Conservation (phyloP, 805 yeast species). For the Barnettozyma wickerhamii region DNA sequence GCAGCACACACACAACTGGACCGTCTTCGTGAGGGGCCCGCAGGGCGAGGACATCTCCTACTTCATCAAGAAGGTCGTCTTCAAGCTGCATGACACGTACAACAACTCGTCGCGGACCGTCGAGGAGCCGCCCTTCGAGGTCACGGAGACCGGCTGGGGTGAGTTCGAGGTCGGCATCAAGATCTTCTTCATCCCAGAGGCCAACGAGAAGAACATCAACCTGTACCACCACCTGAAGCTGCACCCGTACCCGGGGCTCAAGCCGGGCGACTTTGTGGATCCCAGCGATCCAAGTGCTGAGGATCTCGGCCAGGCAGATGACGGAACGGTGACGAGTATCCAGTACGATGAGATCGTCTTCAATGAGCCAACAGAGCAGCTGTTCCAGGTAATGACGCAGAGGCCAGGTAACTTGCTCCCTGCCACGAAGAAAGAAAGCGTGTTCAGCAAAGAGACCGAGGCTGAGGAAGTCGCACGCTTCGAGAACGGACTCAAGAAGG, state of each 20-base stretch:
- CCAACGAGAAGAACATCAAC: conserved; percentile 81
- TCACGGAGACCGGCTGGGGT: conserved; percentile 99
- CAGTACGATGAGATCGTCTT: conserved; percentile 90
- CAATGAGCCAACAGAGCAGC: conserved; percentile 89
- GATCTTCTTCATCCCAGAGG: conserved; percentile 79
- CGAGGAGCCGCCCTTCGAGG: conserved; percentile 89
- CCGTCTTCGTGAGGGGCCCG: conserved; percentile 84
- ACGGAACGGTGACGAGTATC: conserved; percentile 48
- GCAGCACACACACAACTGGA: conserved; percentile 96
- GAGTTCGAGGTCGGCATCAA: conserved; percentile 92
- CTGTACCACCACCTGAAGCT: conserved; percentile 86
- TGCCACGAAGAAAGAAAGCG: conserved; percentile 32
- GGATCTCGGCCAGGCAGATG: conserved; percentile 9
- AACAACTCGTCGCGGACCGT: conserved; percentile 80
- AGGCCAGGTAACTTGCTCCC: conserved; percentile 57
- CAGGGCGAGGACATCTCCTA: conserved; percentile 73
- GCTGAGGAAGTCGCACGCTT: conserved; percentile 59
- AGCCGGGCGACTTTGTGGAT: conserved; percentile 16
- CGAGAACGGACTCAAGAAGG: conserved; percentile 39
- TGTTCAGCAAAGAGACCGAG: conserved; percentile 52
- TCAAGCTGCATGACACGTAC: conserved; percentile 93
- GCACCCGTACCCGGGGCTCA: conserved; percentile 66
- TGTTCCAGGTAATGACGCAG: conserved; percentile 72
- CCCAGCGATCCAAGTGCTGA: conserved; percentile 26
- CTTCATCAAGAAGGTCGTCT: conserved; percentile 83